Base-by-base conservation (phyloP, 805 yeast genomes). In the Ogataea naganishii region DNA sequence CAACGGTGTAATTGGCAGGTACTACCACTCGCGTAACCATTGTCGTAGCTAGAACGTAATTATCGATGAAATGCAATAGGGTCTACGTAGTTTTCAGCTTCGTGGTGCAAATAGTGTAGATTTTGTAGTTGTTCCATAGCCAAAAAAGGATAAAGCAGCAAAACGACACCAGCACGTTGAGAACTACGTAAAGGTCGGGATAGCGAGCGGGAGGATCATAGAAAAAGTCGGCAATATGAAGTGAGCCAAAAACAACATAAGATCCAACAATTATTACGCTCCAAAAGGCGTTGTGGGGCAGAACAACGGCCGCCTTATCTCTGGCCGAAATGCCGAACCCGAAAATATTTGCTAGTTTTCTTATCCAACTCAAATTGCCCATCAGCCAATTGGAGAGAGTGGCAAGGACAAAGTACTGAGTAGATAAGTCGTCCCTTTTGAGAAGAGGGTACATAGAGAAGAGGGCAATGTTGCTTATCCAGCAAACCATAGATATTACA, bases 371-470 rank as follows among this genome's bases (percentile, higher is more conserved):
- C 34, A 74, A 60, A 34, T 75, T 76, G 12, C 86, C 84, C 49
- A 80, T 62, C 18, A 85, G 56, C 92, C 94, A 85, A 49, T 83
- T 85, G 47, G 83, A 76, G 43, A 84, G 48, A 3, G 75, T 49
- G 14, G 73, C 58, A 29, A 77, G 52, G 7, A 74, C 75, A 32
- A 64, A 53, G 52, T 82, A 88, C 51, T 92, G 98, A 37, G 88
- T 58, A 1, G 51, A 53, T 17, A 92, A 62, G 1, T 74, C 75
- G 46, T 92, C 97, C 38, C 75, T 76, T 41, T 75, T 72, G 40
- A 92, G 60, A 27, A 89, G 59, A 0, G 99, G 98, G 72, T 81
- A 86, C 60, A 92, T 58, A 29, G 95, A 84, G 53, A 88, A 92
- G 19, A 80, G 59, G 0, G 89, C 81, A 9, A 85, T 66, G 49